These are phyloP conservation scores for Tilletia setariae DNA, from an alignment of 1,284 basidiomycete species.

Conservation along the genomic window DNA sequence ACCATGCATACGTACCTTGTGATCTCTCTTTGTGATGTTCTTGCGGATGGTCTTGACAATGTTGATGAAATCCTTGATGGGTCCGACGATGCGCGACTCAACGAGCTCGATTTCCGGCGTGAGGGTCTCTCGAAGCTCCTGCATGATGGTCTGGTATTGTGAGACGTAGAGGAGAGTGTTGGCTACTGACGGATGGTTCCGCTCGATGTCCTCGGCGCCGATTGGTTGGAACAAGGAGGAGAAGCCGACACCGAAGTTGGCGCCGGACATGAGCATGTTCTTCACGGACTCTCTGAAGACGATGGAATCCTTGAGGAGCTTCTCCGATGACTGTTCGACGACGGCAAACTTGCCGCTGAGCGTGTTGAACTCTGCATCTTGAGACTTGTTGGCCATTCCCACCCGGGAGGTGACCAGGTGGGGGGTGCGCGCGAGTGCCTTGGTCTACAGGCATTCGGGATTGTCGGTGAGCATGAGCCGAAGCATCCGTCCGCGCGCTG, in stretches of 20 bases:
- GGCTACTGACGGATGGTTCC: conserved; percentile 72
- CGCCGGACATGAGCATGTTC: conserved; percentile 72
- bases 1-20: conserved; percentile 67
- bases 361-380: conserved; percentile 50
- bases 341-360: conserved; percentile 63
- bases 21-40: conserved; percentile 90
- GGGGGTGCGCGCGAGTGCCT: conserved; percentile 34
- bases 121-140: conserved; percentile 74
- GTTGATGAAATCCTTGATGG: conserved; percentile 81
- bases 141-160: conserved; percentile 70
- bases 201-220: conserved; percentile 69
- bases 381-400: conserved; percentile 47
- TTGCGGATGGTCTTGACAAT: conserved; percentile 88
- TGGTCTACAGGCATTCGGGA: neutral
- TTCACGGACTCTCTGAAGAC: conserved; percentile 68
- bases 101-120: conserved; percentile 93
- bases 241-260: conserved; percentile 73
- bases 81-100: conserved; percentile 77
- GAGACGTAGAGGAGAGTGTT: conserved; percentile 76
- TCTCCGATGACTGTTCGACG: conserved; percentile 78
- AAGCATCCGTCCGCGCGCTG: neutral
- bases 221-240: conserved; percentile 61
- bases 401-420: conserved; percentile 51
- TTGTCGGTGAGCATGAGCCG: too few species aligned
- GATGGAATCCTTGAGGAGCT: conserved; percentile 86